Conservation (phyloP, 2,329 filamentous ascomycete genomes). For the Aspergillus sp. region DNA sequence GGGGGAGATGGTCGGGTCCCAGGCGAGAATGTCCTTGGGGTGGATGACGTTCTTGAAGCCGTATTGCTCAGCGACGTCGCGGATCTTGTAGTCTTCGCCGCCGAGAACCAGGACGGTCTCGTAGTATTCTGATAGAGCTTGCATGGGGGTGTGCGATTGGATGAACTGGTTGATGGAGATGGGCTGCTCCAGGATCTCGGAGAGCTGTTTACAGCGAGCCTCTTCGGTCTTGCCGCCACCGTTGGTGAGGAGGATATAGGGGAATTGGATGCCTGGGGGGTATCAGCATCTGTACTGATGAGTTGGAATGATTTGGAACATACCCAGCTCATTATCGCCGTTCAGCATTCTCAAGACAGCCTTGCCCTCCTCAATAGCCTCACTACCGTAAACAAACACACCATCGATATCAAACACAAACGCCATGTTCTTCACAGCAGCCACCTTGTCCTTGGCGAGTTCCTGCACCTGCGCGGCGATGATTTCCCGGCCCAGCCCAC, state of each 20-base stretch:
- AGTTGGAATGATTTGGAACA: no score
- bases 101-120: conserved; percentile 70
- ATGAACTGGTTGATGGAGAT: conserved; percentile 71
- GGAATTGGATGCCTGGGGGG: conserved; percentile 62
- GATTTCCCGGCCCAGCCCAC: conserved; percentile 52
- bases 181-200: conserved; percentile 60
- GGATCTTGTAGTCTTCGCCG: conserved; percentile 70
- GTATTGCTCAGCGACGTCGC: conserved; percentile 67
- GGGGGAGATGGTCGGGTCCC: conserved; percentile 64
- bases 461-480: conserved; percentile 67
- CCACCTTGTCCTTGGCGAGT: conserved; percentile 61
- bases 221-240: conserved; percentile 67
- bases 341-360: conserved; percentile 66
- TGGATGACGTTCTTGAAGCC: conserved; percentile 70
- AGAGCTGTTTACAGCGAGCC: conserved; percentile 61
- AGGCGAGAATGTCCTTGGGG: conserved; percentile 69
- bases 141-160: conserved; percentile 73
- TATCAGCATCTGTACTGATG: no score
- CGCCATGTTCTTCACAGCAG: conserved; percentile 70
- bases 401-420: conserved; percentile 69
- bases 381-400: conserved; percentile 69
- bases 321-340: conserved; percentile 66
- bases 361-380: conserved; percentile 63
- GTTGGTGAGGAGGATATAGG: conserved; percentile 69
- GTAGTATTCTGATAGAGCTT: conserved; percentile 71